A percentile compares a stretch with the other conserved stretches of the same genome.
Conservation (phyloP, 2,329 filamentous ascomycete genomes). For the Monilinia vaccinii-corymbosi region DNA sequence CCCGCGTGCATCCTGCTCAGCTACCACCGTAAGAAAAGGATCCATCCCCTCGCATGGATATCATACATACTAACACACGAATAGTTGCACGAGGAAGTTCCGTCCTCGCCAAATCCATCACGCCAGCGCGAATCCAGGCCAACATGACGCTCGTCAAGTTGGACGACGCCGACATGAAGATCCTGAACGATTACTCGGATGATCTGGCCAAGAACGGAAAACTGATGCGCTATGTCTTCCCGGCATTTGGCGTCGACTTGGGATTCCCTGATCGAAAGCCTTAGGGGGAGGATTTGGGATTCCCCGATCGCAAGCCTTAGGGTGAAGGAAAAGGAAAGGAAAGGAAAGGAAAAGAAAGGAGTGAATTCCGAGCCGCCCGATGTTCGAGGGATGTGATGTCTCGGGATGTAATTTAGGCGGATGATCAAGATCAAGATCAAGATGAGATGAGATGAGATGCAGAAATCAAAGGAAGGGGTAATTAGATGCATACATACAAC, state of each 20-base stretch:
- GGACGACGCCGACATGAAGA: conserved; percentile 52
- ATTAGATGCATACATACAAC: too few relatives aligned
- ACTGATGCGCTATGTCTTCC: conserved; percentile 56
- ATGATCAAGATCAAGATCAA: too few relatives aligned
- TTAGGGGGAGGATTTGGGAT: not conserved
- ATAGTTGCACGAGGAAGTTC: conserved; percentile 59
- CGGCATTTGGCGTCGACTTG: conserved; percentile 59
- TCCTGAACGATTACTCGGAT: conserved; percentile 45
- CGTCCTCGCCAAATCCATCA: conserved; percentile 67
- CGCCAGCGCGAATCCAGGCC: conserved; percentile 56
- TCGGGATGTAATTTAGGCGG: too few relatives aligned
- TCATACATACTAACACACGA: not conserved
- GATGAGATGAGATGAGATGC: not conserved
- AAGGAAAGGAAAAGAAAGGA: too few relatives aligned
- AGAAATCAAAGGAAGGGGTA: not conserved
- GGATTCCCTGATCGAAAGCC: conserved; percentile 52
- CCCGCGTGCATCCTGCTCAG: conserved; percentile 59
- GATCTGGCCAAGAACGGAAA: conserved; percentile 40
- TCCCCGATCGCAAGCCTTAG: too few relatives aligned
- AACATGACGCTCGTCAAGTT: conserved; percentile 60
- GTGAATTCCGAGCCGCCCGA: too few relatives aligned
- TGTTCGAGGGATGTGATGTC: not conserved
- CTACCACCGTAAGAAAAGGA: conserved; percentile 53
- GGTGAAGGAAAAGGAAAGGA: too few relatives aligned
- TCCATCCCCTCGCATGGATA: too few relatives aligned